phyloP scores from a whole-genome alignment of 139 green algal species.

The Chlamydomonas incerta region DNA sequence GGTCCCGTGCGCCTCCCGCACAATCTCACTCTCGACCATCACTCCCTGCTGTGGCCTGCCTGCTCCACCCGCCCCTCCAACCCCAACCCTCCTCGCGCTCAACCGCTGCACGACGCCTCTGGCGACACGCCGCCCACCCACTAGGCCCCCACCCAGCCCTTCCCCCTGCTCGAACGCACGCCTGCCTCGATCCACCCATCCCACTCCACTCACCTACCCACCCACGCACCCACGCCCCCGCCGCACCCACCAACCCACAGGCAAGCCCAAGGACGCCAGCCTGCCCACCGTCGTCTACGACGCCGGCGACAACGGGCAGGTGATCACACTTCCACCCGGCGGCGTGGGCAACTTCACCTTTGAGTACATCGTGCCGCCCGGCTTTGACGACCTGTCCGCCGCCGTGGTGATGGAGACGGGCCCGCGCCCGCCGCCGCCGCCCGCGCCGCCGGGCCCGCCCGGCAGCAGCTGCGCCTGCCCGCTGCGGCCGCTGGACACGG shows the following conservation, averaged over 20 bases:
- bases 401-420: conserved; percentile 44
- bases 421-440: conserved; percentile 25
- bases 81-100: no score
- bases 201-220: no score
- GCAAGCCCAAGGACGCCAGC: conserved; percentile 23
- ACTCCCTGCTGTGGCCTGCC: no score
- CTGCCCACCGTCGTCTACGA: background rate
- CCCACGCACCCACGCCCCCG: no score
- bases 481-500: conserved; percentile 1
- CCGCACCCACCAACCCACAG: background rate
- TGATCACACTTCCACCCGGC: conserved; percentile 27
- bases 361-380: conserved; percentile 42
- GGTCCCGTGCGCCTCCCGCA: no score
- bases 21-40: no score
- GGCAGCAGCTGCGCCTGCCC: conserved; percentile 27
- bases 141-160: no score
- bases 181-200: no score
- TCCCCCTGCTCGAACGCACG: no score
- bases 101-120: no score
- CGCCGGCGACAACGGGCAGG: background rate
- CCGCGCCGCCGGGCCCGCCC: conserved; percentile 14
- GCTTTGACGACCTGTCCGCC: conserved; percentile 56
- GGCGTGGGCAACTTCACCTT: conserved; percentile 57
- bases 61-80: no score
- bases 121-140: no score